Evolutionary conservation across 768 basidiomycete species (phyloP), one percentile per base, ranked within the genome.

Genomic region (Podaxis sp.): DNA sequence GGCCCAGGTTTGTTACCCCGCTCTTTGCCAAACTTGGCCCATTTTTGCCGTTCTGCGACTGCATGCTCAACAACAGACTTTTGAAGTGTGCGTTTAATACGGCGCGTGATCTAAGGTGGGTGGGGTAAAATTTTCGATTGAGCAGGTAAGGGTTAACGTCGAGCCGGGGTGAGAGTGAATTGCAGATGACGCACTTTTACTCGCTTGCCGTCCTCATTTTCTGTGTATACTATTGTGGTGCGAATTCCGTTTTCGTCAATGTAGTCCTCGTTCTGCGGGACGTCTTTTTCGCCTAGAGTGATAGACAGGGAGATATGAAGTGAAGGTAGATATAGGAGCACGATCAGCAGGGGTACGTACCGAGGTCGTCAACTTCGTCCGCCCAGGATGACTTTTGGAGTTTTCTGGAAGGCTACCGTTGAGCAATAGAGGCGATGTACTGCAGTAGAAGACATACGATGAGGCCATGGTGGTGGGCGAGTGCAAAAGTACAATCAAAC

Each of bases 21-120:
- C 76, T 99, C 97, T 65, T 85, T 82, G 3, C 97, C 97, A 70
- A 99, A 99, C 74, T 96, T 99, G 22, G 86, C 71, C 95, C 95
- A 97, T 66, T 87, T 88, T 75, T 96, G 91, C 54, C 96, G 87
- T 73, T 96, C 95, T 0, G 97, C 97, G 11, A 98, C 95, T 24
- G 85, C 82, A 72, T 96, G 96, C 64, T 95, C 92, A n/a, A 99
- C 97, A 40, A 94, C 82, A 8, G 91, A 88, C 73, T 94, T 96
- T 72, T 95, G 91, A 13, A 97, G 82, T 1, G 87, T 89, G 30
- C 95, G 86, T 75, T 89, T 91, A 72, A 90, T 95, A 68, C 87
- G 87, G 64, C 93, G 86, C 17, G 91, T 97, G 62, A 95, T 87
- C 94, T 96, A 60, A 66, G 12, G 30, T 51, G 15, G 37, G 48